Base-by-base conservation (phyloP, 2,329 filamentous ascomycete species). In the Diplodia mutila region DNA sequence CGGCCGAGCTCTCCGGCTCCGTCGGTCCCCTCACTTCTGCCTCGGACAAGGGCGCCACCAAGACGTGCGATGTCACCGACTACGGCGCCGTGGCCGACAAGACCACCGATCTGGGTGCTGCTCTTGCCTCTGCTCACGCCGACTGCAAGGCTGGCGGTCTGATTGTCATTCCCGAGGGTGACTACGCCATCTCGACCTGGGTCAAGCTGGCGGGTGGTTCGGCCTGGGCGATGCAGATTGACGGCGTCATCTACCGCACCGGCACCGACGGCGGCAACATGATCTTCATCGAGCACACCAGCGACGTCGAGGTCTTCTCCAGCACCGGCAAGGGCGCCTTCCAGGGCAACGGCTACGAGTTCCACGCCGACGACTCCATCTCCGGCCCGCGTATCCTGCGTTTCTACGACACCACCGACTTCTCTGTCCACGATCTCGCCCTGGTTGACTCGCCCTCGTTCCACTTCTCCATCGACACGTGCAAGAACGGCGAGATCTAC, bases 281-380 rank as follows among this genome's bases (percentile, higher is more conserved):
- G 85, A 81, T 86, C 69, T 79, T 82, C 69, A 79, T 86, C 65
- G 77, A 83, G 69, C 80, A 84, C 69, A 78, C 79, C 9, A 79
- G 75, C 65, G 84, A 86, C 71, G 85, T 87, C 64, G 85, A 87
- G 71, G 70, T 87, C 67, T 86, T 85, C 74, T 85, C 83, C 51
- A 82, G 80, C 51, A 85, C 80, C 4, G 83, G 82, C 16, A 78
- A 80, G 67, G 85, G 85, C 66, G 84, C 84, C 23, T 77, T 86
- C 32, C 85, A 86, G 73, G 84, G 84, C 27, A 80, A 81, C 57
- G 85, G 85, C 29, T 86, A 85, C 72, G 74, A 80, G 66, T 83
- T 82, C 70, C 83, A 85, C 72, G 76, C 76, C 42, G 69, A 80
- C 6, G 80, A 80, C 52, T 78, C 74, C 37, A 72, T 77, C 14